Conservation (phyloP, 495 filamentous ascomycete species). For the Talaromyces borbonicus region DNA sequence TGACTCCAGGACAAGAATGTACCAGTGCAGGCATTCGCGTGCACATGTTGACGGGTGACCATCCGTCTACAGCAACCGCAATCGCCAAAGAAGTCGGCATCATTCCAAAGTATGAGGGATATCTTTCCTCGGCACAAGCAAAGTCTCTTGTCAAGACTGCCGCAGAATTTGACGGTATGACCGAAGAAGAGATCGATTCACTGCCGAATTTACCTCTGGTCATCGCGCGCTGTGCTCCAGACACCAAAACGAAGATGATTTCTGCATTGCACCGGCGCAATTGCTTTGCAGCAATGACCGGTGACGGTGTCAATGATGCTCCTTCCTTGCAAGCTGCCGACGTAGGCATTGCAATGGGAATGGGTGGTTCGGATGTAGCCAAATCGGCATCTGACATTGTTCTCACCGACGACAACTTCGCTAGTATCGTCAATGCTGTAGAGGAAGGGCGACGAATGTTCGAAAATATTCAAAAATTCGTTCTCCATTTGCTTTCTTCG, state of each 20-base stretch:
- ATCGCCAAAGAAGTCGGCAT: slow-evolving; percentile 61
- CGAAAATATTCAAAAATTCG: slow-evolving; percentile 76
- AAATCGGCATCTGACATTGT: slow-evolving; percentile 84
- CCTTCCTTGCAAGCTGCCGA: slow-evolving; percentile 69
- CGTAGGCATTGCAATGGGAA: slow-evolving; percentile 80
- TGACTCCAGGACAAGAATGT: slow-evolving; percentile 39
- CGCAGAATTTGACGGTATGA: slow-evolving; percentile 50
- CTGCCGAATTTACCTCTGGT: slow-evolving; percentile 56
- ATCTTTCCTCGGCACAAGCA: slow-evolving; percentile 40
- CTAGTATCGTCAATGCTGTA: slow-evolving; percentile 62
- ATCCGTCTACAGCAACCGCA: slow-evolving; percentile 53
- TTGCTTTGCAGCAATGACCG: slow-evolving; percentile 61
- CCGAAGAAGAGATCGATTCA: slow-evolving; percentile 48
- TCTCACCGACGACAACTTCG: slow-evolving; percentile 82
- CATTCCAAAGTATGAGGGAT: slow-evolving; percentile 45
- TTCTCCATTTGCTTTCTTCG: slow-evolving; percentile 60
- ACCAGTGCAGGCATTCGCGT: slow-evolving; percentile 61
- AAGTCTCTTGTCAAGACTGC: slow-evolving; percentile 51
- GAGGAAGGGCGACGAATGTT: slow-evolving; percentile 66
- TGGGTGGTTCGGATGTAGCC: slow-evolving; percentile 78
- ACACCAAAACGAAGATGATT: slow-evolving; percentile 63
- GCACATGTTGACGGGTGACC: slow-evolving; percentile 67
- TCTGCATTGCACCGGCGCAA: slow-evolving; percentile 56
- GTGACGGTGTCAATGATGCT: slow-evolving; percentile 81
- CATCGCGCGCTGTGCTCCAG: slow-evolving; percentile 58